Conservation (phyloP, 2,329 filamentous ascomycete species). For the Curvularia sp. region DNA sequence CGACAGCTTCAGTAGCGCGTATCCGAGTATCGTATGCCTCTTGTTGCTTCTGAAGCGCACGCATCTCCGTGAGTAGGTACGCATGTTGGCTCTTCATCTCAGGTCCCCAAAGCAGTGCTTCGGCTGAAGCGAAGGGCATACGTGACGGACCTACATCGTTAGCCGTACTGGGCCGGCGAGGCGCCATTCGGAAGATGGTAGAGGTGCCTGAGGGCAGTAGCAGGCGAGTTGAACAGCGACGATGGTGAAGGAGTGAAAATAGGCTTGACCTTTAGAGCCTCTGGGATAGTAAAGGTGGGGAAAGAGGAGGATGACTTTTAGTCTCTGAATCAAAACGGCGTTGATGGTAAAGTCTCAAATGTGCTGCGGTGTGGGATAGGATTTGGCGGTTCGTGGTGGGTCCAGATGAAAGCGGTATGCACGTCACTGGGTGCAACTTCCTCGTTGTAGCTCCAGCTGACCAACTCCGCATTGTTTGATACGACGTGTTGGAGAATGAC, state of each 20-base stretch:
- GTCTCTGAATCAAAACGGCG: too few species aligned
- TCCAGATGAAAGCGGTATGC: slow-evolving; percentile 17
- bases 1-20: slow-evolving; percentile 27
- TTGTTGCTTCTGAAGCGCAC: slow-evolving; percentile 42
- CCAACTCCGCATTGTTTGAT: neutral
- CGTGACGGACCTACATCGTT: slow-evolving; percentile 15
- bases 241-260: neutral
- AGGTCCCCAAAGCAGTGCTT: slow-evolving; percentile 52
- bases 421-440: slow-evolving; percentile 22
- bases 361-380: slow-evolving; percentile 6
- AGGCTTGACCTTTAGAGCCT: neutral
- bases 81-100: slow-evolving; percentile 51
- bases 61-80: slow-evolving; percentile 46
- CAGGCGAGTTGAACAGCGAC: neutral
- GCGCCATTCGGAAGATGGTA: slow-evolving; percentile 4
- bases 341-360: neutral
- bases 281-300: neutral
- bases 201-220: neutral
- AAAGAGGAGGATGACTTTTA: neutral
- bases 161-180: slow-evolving; percentile 21
- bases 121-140: slow-evolving; percentile 30
- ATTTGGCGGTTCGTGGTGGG: neutral
- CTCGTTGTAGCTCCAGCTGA: neutral
- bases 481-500: too few species aligned
- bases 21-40: slow-evolving; percentile 31